Conservation (phyloP, 169 alveolate genomes). For the Plasmodium blacklocki region DNA sequence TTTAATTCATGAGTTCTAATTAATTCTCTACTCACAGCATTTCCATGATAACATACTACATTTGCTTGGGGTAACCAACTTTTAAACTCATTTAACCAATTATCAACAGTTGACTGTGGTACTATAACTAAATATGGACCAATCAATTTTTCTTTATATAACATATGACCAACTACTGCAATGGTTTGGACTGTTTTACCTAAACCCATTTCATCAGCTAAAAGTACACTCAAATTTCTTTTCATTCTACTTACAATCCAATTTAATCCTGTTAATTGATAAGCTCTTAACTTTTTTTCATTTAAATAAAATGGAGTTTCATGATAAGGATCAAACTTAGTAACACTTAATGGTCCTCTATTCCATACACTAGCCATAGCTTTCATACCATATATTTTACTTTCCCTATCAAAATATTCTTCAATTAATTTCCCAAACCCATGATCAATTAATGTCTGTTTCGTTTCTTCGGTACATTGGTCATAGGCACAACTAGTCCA, state of each 20-base stretch:
- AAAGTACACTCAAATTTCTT: conserved; percentile 93
- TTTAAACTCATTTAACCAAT: conserved; percentile 96
- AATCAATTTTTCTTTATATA: conserved; percentile 87
- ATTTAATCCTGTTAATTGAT: conserved; percentile 95
- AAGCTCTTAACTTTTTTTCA: conserved; percentile 90
- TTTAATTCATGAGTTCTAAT: conserved; percentile 88
- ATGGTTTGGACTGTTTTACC: conserved; percentile 96
- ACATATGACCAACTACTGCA: conserved; percentile 92
- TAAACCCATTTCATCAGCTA: conserved; percentile 97
- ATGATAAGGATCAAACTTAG: conserved; percentile 91
- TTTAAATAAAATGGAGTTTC: conserved; percentile 90
- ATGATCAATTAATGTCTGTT: conserved; percentile 87
- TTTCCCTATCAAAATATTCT: conserved; percentile 86
- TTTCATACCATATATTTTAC: conserved; percentile 82
- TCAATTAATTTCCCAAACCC: conserved; percentile 85
- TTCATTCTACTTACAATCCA: conserved; percentile 97
- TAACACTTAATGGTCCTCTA: conserved; percentile 86
- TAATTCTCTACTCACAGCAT: conserved; percentile 92
- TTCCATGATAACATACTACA: conserved; percentile 94
- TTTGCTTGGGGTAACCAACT: conserved; percentile 95
- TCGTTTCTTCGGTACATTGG: conserved; percentile 93
- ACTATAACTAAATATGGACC: conserved; percentile 96
- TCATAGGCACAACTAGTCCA: conserved; percentile 93
- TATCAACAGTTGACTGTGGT: conserved; percentile 97
- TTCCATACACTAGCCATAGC: conserved; percentile 86